Base-by-base conservation (phyloP, 805 yeast genomes). In the Trichomonascus vanleenenianus region DNA sequence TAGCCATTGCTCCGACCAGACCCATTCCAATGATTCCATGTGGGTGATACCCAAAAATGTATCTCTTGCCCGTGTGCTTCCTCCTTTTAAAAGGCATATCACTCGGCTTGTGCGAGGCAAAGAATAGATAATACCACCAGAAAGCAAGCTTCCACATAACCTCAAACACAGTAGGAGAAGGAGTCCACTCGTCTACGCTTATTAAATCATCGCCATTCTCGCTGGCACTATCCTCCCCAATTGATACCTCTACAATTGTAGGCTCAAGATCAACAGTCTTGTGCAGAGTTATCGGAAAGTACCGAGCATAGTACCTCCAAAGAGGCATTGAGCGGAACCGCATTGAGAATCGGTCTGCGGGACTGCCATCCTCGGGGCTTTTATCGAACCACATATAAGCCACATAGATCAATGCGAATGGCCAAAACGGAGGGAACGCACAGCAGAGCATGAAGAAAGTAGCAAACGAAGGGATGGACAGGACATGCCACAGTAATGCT, bases 21-120 rank as follows among this genome's bases (percentile, higher is more conserved):
- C 97, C 96, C 75, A 89, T 73, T 1, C 95, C 85, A 10, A 89
- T 88, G 12, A 91, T 89, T 0, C 98, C 98, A 62, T 93, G 98
- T 0, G 98, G 98, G 63, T 89, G 97, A 58, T 86, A 82, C 0
- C 96, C 95, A 64, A 91, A 91, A 2, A 91, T 77, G 62, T 93
- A 91, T 32, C 83, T 68, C 2, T 52, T 48, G 18, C 66, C 66
- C 2, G 62, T 55, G 2, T 59, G 47, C 16, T 32, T 16, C 34
- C 36, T 30, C 30, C 18, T 22, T n/a, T n/a, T n/a, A n/a, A n/a
- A n/a, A n/a, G n/a, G n/a, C 9, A 44, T 16, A 16, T 12, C 40
- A 12, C 30, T 20, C 53, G 11, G 51, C 48, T 65, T 41, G 34
- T 22, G 25, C 10, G 14, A 16, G 30, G 32, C 25, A 9, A 50